These are phyloP conservation scores for Apophysomyces trapeziformis DNA, from an alignment of 371 early-diverging fungal species.

Conservation along the genomic window DNA sequence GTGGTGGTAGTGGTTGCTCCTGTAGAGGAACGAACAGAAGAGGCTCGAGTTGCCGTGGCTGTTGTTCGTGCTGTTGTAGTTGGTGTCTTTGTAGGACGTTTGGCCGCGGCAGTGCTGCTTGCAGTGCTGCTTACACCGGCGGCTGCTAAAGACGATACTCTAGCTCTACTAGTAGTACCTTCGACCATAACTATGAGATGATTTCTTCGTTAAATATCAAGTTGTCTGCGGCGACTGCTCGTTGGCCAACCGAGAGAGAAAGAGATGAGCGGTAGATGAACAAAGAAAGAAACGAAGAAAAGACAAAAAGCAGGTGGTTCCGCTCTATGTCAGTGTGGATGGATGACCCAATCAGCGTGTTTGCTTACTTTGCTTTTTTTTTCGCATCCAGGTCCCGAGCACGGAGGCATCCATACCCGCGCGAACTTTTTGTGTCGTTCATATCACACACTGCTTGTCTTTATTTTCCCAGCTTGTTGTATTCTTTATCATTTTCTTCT, in stretches of 20 bases:
- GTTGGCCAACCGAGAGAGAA: conserved; percentile 5
- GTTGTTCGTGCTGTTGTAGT: conserved; percentile 11
- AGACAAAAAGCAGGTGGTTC: neutral
- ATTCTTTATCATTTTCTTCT: too few species aligned
- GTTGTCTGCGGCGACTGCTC: neutral
- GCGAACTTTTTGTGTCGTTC: neutral
- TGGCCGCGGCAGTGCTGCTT: conserved; percentile 16
- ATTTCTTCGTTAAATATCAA: neutral
- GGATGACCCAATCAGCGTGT: neutral
- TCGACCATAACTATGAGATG: conserved; percentile 16
- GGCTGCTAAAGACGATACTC: conserved; percentile 30
- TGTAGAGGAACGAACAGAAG: conserved; percentile 11
- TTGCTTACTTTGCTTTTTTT: neutral
- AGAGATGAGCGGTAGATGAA: conserved; percentile 6
- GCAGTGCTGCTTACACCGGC: conserved; percentile 20
- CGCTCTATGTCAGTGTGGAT: conserved; percentile 2
- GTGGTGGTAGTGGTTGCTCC: conserved; percentile 1
- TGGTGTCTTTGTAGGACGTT: conserved; percentile 21
- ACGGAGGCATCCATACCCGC: neutral
- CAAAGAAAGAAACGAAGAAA: conserved; percentile 10
- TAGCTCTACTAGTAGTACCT: conserved; percentile 21
- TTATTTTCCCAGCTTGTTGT: neutral
- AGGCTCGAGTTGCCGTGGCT: conserved; percentile 13
- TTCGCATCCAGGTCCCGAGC: conserved; percentile 6
- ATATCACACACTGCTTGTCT: neutral